phyloP scores from a whole-genome alignment of 306 rosid genomes.

The Vigna unguiculata region DNA sequence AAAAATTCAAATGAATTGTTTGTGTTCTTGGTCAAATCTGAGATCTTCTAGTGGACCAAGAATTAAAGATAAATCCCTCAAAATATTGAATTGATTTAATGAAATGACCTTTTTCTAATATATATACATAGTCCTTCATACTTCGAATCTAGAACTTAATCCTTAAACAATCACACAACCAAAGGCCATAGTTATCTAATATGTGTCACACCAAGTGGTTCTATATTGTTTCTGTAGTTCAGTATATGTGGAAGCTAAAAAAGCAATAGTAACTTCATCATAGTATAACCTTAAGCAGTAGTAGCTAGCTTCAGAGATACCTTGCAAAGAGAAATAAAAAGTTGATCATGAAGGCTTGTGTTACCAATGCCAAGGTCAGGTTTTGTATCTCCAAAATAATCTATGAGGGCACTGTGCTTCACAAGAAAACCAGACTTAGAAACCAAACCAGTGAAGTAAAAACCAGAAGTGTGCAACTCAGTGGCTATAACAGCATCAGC shows the following conservation, averaged over 20 bases:
- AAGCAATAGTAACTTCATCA: background rate
- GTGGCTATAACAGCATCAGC: conserved; percentile 29
- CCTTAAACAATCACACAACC: no score
- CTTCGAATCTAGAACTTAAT: no score
- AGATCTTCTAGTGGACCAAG: no score
- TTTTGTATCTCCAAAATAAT: conserved; percentile 36
- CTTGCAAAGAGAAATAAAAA: conserved; percentile 38
- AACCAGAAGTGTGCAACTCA: conserved; percentile 37
- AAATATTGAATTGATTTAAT: no score
- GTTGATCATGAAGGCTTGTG: conserved; percentile 35
- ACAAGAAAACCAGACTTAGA: conserved; percentile 20
- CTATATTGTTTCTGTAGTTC: background rate
- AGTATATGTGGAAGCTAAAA: background rate
- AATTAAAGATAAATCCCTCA: no score
- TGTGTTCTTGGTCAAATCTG: background rate
- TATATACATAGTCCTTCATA: no score
- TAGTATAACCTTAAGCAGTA: background rate
- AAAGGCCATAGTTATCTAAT: no score
- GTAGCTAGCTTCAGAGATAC: conserved; percentile 4
- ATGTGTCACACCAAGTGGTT: no score
- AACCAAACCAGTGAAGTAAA: conserved; percentile 37
- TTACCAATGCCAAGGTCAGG: conserved; percentile 35
- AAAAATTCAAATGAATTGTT: no score
- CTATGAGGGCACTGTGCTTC: conserved; percentile 21
- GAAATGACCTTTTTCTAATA: no score